phyloP scores from a whole-genome alignment of 176 grass and related monocot genomes.

The Neostapfia colusana region DNA sequence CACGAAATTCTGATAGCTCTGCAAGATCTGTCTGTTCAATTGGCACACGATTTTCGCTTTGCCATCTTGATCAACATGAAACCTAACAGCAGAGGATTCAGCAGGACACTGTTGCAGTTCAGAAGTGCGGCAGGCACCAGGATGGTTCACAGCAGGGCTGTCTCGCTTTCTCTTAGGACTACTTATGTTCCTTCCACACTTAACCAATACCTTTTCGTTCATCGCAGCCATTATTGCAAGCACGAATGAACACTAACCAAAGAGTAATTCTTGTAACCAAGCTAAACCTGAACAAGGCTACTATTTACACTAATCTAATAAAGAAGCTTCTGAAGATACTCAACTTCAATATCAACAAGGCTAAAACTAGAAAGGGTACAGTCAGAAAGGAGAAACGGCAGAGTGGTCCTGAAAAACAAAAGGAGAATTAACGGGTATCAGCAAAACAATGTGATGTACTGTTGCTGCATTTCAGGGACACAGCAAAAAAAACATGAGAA shows the following conservation, averaged over 20 bases:
- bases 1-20: constrained; percentile 76
- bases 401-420: constrained; percentile 43
- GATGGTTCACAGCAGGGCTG: constrained; percentile 7
- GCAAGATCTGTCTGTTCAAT: constrained; percentile 52
- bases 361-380: not conserved
- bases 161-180: constrained; percentile 69
- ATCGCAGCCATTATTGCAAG: constrained; percentile 61
- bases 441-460: not conserved
- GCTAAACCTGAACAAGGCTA: constrained; percentile 50
- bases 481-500: not conserved
- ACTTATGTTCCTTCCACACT: constrained; percentile 38
- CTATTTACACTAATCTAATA: constrained; percentile 61
- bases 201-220: constrained; percentile 74
- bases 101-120: constrained; percentile 32
- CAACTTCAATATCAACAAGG: not conserved
- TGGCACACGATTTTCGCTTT: constrained; percentile 45
- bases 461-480: not conserved
- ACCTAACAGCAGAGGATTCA: constrained; percentile 40
- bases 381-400: constrained; percentile 16
- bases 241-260: constrained; percentile 42
- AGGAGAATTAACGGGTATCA: not conserved
- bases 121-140: constrained; percentile 32
- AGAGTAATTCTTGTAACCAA: constrained; percentile 56
- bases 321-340: not conserved
- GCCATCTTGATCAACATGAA: constrained; percentile 36